These are phyloP conservation scores for Allium fistulosum DNA, from an alignment of 106 monocot species.

Conservation along the genomic window DNA sequence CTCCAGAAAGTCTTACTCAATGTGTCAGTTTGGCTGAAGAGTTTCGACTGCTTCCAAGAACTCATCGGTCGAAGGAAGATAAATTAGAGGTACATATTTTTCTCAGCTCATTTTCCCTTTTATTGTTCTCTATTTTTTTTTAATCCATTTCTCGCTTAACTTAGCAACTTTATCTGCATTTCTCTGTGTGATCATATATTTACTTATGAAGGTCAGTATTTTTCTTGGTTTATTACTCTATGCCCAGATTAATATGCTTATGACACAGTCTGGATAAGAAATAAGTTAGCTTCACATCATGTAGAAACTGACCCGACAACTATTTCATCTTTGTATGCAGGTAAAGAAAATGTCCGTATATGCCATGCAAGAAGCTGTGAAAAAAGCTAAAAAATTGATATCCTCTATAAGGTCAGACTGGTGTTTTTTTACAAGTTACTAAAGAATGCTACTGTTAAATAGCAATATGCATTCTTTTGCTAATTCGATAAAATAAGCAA, in stretches of 20 bases:
- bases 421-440: too few relatives aligned
- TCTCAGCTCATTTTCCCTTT: background rate
- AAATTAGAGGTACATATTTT: background rate
- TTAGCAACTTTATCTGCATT: background rate
- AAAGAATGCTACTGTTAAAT: too few relatives aligned
- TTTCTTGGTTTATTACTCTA: background rate
- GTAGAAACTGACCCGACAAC: background rate
- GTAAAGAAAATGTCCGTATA: constrained; percentile 3
- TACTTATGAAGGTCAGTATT: background rate
- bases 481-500: too few relatives aligned
- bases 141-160: background rate
- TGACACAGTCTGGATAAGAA: background rate
- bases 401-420: background rate
- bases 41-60: background rate
- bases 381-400: background rate
- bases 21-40: background rate
- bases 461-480: too few relatives aligned
- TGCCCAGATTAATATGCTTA: background rate
- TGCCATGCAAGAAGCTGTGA: background rate
- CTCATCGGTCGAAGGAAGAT: background rate
- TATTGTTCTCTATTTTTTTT: background rate
- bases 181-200: background rate
- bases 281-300: background rate
- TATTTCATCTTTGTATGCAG: background rate
- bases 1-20: background rate